These are phyloP conservation scores for Boletus semigastroideus DNA, from an alignment of 1,284 basidiomycete species.

Conservation along the genomic window DNA sequence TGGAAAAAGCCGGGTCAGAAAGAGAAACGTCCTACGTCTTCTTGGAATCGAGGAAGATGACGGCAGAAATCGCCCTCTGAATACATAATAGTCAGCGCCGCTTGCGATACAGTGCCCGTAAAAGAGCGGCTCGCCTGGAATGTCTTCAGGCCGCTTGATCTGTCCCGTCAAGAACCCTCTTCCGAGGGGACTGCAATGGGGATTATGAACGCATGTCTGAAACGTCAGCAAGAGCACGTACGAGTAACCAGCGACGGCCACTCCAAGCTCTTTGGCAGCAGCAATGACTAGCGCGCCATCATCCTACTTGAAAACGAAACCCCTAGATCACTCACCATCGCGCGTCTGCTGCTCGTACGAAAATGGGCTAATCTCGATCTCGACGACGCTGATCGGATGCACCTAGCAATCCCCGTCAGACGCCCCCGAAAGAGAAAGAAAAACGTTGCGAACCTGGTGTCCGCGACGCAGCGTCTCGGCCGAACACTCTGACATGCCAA, in stretches of 20 bases:
- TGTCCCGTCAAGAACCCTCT: constrained; percentile 57
- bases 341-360: constrained; percentile 44
- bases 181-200: constrained; percentile 53
- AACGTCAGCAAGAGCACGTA: constrained; percentile 17
- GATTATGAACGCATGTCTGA: not conserved
- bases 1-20: not conserved
- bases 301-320: constrained; percentile 9
- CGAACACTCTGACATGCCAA: constrained; percentile 54
- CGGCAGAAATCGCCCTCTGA: constrained; percentile 31
- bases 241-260: constrained; percentile 57
- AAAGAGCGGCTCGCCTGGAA: constrained; percentile 28
- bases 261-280: constrained; percentile 43
- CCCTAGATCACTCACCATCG: constrained; percentile 29
- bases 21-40: constrained; percentile 23
- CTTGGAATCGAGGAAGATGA: constrained; percentile 31
- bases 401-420: constrained; percentile 30
- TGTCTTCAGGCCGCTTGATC: constrained; percentile 46
- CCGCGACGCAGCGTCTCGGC: constrained; percentile 51
- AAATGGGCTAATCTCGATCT: constrained; percentile 57
- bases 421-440: too few species aligned
- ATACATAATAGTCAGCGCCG: not conserved
- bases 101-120: not conserved
- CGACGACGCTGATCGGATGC: constrained; percentile 47
- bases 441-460: constrained; percentile 29
- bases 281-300: constrained; percentile 37